These are phyloP conservation scores for Acorus calamus DNA, from an alignment of 106 monocot genomes.

Conservation along the genomic window DNA sequence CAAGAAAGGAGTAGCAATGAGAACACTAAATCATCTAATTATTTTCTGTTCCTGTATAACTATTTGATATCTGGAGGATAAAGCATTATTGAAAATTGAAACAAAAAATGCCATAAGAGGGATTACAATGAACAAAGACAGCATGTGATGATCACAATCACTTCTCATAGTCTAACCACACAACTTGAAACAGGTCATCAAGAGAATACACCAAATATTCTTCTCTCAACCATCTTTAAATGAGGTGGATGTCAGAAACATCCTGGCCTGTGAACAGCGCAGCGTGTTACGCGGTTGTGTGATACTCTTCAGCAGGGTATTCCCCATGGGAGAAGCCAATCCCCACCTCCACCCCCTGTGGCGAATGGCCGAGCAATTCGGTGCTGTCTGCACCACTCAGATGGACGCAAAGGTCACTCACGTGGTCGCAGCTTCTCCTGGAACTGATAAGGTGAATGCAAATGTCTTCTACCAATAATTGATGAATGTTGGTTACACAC, in stretches of 20 bases:
- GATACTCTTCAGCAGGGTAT: constrained; percentile 91
- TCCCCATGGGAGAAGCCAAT: constrained; percentile 82
- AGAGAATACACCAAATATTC: constrained; percentile 73
- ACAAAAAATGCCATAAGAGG: too few species aligned
- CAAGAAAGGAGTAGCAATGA: too few species aligned
- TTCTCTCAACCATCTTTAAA: constrained; percentile 57
- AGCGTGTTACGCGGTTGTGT: constrained; percentile 75
- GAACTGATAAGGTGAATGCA: constrained; percentile 78
- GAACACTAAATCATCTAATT: too few species aligned
- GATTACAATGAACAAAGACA: too few species aligned
- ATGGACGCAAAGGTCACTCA: constrained; percentile 93
- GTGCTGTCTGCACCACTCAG: constrained; percentile 78
- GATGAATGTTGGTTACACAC: not conserved
- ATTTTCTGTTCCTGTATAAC: too few species aligned
- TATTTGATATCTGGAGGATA: too few species aligned
- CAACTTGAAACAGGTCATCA: constrained; percentile 56
- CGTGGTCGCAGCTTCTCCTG: constrained; percentile 85
- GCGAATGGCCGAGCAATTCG: constrained; percentile 97
- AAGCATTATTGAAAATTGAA: too few species aligned
- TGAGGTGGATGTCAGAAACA: constrained; percentile 78
- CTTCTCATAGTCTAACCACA: too few species aligned
- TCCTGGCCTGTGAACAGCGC: constrained; percentile 76
- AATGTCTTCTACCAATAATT: too few species aligned
- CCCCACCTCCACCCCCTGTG: constrained; percentile 85
- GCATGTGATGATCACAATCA: too few species aligned